phyloP scores from a whole-genome alignment of 495 filamentous ascomycete species.

The Penicillium daleae region DNA sequence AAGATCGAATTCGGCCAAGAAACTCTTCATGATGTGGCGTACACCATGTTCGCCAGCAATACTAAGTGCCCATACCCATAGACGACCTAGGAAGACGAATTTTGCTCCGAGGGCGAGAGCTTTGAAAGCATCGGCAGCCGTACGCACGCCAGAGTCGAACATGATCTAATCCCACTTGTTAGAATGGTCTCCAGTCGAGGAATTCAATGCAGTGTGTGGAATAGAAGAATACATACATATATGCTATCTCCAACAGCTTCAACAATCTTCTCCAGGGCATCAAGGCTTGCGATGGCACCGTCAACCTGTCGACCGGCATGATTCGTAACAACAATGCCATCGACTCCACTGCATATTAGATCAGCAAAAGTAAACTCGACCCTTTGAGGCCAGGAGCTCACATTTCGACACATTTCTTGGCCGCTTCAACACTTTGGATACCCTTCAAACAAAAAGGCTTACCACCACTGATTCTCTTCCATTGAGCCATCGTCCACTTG shows the following conservation, averaged over 20 bases:
- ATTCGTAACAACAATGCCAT: conserved; percentile 62
- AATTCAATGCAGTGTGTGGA: too few relatives aligned
- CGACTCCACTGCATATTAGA: conserved; percentile 55
- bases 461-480: conserved; percentile 56
- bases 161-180: conserved; percentile 39
- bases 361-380: conserved; percentile 56
- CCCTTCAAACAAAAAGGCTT: conserved; percentile 62
- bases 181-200: background rate
- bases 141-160: conserved; percentile 65
- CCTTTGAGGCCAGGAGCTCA: conserved; percentile 38
- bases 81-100: conserved; percentile 64
- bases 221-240: conserved; percentile 33
- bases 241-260: conserved; percentile 53
- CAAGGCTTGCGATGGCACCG: conserved; percentile 61
- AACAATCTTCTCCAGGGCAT: conserved; percentile 63
- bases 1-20: conserved; percentile 70
- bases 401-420: conserved; percentile 51
- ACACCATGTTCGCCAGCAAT: conserved; percentile 63
- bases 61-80: conserved; percentile 65
- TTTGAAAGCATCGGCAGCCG: conserved; percentile 62
- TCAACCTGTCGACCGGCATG: conserved; percentile 67
- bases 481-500: conserved; percentile 56
- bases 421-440: conserved; percentile 58
- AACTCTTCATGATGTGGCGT: conserved; percentile 64
- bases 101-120: conserved; percentile 66